Evolutionary conservation across 768 basidiomycete species (phyloP).

Genomic region (Boletus reticuloceps): DNA sequence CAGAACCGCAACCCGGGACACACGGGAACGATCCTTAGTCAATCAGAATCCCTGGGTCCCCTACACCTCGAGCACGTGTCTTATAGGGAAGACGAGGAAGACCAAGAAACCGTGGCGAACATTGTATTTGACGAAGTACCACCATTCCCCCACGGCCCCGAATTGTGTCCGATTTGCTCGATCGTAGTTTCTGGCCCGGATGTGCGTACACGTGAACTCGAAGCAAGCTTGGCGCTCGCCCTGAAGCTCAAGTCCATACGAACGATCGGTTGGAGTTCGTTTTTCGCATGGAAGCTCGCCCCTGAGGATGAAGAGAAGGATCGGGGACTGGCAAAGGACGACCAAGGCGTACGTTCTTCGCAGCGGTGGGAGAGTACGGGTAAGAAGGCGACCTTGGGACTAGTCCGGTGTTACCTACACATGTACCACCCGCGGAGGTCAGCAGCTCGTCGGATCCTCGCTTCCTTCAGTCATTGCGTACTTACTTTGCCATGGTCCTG

Average conservation of each 20-base stretch:
- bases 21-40: conserved; percentile 21
- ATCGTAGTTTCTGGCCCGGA: conserved; percentile 20
- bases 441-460: not conserved
- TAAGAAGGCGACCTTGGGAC: conserved; percentile 43
- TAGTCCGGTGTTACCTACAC: not conserved
- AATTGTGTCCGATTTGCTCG: conserved; percentile 38
- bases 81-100: conserved; percentile 18
- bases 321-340: conserved; percentile 24
- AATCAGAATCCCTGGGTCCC: conserved; percentile 16
- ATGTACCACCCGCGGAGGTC: not conserved
- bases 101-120: not conserved
- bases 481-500: not conserved
- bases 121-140: conserved; percentile 10
- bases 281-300: conserved; percentile 31
- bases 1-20: not conserved
- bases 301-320: conserved; percentile 15
- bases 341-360: conserved; percentile 44
- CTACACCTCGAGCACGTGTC: conserved; percentile 17
- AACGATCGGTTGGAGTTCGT: conserved; percentile 53
- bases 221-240: conserved; percentile 46
- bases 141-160: conserved; percentile 32
- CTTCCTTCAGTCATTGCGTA: not conserved
- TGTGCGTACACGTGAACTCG: conserved; percentile 45
- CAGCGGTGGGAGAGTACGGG: conserved; percentile 38
- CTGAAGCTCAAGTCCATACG: conserved; percentile 42